These are phyloP conservation scores for Favolaschia claudopus DNA, from an alignment of 768 basidiomycete species.

Conservation along the genomic window DNA sequence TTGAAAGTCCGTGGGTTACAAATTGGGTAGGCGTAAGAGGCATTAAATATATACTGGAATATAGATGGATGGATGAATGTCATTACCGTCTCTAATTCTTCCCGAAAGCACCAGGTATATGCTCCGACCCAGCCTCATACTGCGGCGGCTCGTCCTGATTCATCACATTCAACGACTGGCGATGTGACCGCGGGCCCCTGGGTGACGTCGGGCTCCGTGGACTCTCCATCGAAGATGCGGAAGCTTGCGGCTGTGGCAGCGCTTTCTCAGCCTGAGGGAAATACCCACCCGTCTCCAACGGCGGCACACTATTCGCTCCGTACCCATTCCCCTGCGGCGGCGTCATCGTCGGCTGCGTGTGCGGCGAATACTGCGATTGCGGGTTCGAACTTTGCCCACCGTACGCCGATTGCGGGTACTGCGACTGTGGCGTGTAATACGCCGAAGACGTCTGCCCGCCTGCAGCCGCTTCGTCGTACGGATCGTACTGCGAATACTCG, in stretches of 20 bases:
- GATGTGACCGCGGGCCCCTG: conserved; percentile 26
- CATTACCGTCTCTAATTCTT: conserved; percentile 49
- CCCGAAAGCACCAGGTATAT: conserved; percentile 62
- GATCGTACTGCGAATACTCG: conserved; percentile 58
- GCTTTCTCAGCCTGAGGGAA: neutral
- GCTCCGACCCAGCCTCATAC: conserved; percentile 65
- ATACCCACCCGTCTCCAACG: conserved; percentile 32
- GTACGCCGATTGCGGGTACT: conserved; percentile 30
- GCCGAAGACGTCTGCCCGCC: conserved; percentile 28
- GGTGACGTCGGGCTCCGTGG: conserved; percentile 10
- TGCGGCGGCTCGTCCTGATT: conserved; percentile 58
- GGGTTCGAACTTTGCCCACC: conserved; percentile 10
- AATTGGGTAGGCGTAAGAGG: neutral
- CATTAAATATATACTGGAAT: conserved; percentile 11
- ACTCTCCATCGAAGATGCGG: conserved; percentile 29
- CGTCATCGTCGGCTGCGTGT: conserved; percentile 61
- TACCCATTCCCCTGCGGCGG: conserved; percentile 63
- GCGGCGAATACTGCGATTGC: conserved; percentile 30
- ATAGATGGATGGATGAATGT: neutral
- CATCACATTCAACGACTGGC: conserved; percentile 21
- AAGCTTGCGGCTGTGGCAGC: conserved; percentile 31
- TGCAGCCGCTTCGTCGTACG: conserved; percentile 47
- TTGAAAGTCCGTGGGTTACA: conserved; percentile 8
- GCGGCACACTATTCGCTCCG: conserved; percentile 52
- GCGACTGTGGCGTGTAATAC: conserved; percentile 38